Conservation (phyloP, 2,329 filamentous ascomycete genomes). For the Talaromyces rugulosus region DNA sequence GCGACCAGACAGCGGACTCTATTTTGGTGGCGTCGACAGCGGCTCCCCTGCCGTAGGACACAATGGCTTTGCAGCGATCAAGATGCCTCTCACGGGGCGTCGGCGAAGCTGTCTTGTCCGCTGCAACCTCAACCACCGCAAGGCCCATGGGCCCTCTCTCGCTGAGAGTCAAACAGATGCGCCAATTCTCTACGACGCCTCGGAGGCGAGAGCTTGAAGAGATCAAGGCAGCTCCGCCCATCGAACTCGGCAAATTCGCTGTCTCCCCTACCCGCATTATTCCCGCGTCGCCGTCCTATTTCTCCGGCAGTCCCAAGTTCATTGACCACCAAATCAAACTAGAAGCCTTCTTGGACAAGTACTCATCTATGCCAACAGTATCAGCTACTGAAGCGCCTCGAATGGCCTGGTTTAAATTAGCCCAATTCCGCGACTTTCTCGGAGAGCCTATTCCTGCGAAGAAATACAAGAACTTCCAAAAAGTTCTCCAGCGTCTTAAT, state of each 20-base stretch:
- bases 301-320: slow-evolving; percentile 79
- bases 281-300: slow-evolving; percentile 88
- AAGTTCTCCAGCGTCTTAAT: slow-evolving; percentile 74
- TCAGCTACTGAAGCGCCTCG: slow-evolving; percentile 62
- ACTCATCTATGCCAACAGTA: slow-evolving; percentile 68
- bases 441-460: slow-evolving; percentile 71
- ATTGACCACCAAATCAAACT: slow-evolving; percentile 78
- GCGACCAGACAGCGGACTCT: not conserved
- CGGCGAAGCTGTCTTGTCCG: slow-evolving; percentile 27
- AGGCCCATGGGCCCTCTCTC: not conserved
- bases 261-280: slow-evolving; percentile 64
- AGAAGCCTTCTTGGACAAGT: slow-evolving; percentile 65
- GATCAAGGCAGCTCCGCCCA: slow-evolving; percentile 27
- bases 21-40: slow-evolving; percentile 4
- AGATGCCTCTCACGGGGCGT: slow-evolving; percentile 30
- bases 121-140: slow-evolving; percentile 38
- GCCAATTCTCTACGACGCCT: slow-evolving; percentile 17
- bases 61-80: slow-evolving; percentile 36
- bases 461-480: slow-evolving; percentile 73
- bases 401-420: slow-evolving; percentile 74
- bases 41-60: slow-evolving; percentile 15
- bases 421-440: slow-evolving; percentile 67
- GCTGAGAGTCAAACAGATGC: slow-evolving; percentile 13
- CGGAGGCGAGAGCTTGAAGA: slow-evolving; percentile 23
- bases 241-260: slow-evolving; percentile 27